Base-by-base conservation (phyloP, 495 filamentous ascomycete species). In the Podospora pseudocomata region DNA sequence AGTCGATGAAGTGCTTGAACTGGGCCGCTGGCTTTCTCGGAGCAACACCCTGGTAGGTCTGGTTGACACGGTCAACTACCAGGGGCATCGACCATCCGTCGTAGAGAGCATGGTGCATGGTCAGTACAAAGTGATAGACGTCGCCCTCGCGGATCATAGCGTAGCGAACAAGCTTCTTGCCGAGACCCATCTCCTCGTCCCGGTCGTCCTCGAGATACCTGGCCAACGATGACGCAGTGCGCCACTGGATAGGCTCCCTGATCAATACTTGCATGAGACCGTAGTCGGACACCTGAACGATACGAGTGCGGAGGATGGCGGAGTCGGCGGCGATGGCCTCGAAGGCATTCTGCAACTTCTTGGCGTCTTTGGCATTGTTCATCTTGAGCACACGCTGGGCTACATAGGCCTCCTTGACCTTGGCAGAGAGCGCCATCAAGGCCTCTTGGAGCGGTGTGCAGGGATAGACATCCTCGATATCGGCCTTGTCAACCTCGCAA, bases 371-470 rank as follows among this genome's bases (percentile, higher is more conserved):
- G 74, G 67, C 2, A 82, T 74, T 19, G 90, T 75, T 11, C 71
- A 71, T 63, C 61, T 63, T 63, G 67, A 84, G 86, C 0, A 83
- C 71, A 19, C 80, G 77, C 54, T 83, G 81, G 7, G 84, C 85
- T 19, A 87, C 76, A 67, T 88, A 89, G 0, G 83, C 77, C 20
- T 86, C 85, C 13, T 73, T 66, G 11, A 84, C 80, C 65, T 84
- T 84, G 56, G 81, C 77, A 0, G 75, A 74, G 11, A 79, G 65
- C n/a, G 77, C 67, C n/a, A 91, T 76, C 13, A 90, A 75, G 0
- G 88, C 87, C 69, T 89, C 88, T 72, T 92, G 89, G 0, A 89
- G 78, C 6, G 89, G 80, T 3, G 85, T 89, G 77, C 87, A 90
- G 7, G 88, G 88, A 70, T 89, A 91, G 0, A 86, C 76, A 75